Conservation (phyloP, 192 early-diverging fungal genomes). For the Backusella macrospora region DNA sequence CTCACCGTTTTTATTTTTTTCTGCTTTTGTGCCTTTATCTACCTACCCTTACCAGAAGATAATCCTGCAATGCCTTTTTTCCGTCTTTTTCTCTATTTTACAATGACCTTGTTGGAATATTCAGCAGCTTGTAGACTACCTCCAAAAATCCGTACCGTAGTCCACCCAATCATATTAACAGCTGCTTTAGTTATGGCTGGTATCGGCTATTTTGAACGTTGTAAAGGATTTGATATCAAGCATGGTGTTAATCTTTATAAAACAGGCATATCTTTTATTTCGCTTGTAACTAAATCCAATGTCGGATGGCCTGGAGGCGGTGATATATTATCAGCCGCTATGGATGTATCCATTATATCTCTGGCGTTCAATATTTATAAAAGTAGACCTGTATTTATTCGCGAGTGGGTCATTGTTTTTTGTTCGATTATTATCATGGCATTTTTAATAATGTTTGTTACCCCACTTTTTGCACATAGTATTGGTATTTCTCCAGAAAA, state of each 20-base stretch:
- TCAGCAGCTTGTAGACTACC: conserved; percentile 15
- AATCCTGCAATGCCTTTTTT: conserved; percentile 20
- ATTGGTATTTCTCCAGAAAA: conserved; percentile 8
- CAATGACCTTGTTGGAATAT: conserved; percentile 14
- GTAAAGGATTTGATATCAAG: conserved; percentile 2
- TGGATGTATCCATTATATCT: conserved; percentile 30
- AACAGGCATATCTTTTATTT: conserved; percentile 14
- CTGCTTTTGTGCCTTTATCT: conserved; percentile 9
- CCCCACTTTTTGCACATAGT: conserved; percentile 23
- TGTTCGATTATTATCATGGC: conserved; percentile 14
- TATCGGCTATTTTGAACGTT: conserved; percentile 13
- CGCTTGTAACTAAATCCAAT: not conserved
- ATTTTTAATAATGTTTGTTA: conserved; percentile 24
- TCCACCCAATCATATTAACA: conserved; percentile 30
- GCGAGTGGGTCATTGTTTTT: conserved; percentile 16
- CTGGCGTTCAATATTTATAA: conserved; percentile 25
- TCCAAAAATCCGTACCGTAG: not conserved
- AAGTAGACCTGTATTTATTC: conserved; percentile 11
- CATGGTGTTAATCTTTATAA: conserved; percentile 16
- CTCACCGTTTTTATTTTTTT: conserved; percentile 1
- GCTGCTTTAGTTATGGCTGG: conserved; percentile 17
- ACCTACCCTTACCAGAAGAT: conserved; percentile 9
- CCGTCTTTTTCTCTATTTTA: conserved; percentile 9
- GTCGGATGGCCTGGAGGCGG: conserved; percentile 35
- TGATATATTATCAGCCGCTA: conserved; percentile 24